phyloP scores from a whole-genome alignment of 352 stramenopile genomes.

The Pythium phragmiticola region DNA sequence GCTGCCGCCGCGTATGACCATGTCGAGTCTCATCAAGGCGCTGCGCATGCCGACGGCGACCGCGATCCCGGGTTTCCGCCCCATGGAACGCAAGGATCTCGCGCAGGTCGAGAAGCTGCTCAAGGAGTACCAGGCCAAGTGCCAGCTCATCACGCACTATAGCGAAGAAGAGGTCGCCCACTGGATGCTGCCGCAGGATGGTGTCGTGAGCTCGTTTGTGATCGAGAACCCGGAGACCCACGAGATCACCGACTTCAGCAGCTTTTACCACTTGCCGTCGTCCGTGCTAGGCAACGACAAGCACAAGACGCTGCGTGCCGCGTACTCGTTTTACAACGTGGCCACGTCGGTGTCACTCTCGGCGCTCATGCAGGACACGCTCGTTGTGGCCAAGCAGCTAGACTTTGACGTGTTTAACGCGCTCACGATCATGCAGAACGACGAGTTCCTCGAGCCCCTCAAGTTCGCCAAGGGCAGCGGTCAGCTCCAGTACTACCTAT shows the following conservation, averaged over 20 bases:
- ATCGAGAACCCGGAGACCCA: constrained; percentile 69
- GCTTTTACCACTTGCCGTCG: constrained; percentile 98
- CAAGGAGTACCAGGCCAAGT: constrained; percentile 54
- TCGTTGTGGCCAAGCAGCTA: constrained; percentile 56
- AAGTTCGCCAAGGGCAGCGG: constrained; percentile 64
- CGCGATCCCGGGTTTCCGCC: constrained; percentile 39
- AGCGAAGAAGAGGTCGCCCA: constrained; percentile 93
- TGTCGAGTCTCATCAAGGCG: constrained; percentile 90
- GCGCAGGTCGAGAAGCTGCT: constrained; percentile 49
- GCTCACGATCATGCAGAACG: constrained; percentile 68
- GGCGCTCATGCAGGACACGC: constrained; percentile 66
- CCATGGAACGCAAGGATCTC: constrained; percentile 59
- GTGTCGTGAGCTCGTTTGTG: constrained; percentile 96
- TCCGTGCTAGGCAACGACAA: constrained; percentile 95
- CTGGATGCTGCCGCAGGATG: constrained; percentile 95
- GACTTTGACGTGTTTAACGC: constrained; percentile 70
- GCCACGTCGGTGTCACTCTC: constrained; percentile 57
- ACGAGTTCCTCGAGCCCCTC: constrained; percentile 48
- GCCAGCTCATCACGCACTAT: constrained; percentile 87
- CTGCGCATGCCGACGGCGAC: constrained; percentile 78
- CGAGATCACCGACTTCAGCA: constrained; percentile 93
- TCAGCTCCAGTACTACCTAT: constrained; percentile 75
- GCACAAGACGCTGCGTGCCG: constrained; percentile 95
- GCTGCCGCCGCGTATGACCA: constrained; percentile 92
- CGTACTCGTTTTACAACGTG: constrained; percentile 99